These are phyloP conservation scores for Parmales sp. DNA, from an alignment of 108 stramenopile species.

Conservation along the genomic window DNA sequence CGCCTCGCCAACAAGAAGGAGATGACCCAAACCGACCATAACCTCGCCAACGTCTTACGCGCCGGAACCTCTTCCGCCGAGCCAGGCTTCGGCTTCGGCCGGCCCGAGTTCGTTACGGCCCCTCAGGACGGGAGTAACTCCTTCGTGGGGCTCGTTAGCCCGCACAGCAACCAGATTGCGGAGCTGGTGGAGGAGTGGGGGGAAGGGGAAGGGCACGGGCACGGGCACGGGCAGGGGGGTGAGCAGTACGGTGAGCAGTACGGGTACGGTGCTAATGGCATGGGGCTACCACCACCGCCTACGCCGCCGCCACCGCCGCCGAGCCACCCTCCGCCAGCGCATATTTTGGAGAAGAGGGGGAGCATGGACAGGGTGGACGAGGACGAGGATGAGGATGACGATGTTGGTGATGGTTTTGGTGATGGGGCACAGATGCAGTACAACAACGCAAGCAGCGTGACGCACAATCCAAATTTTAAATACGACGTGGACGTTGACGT, in stretches of 20 bases:
- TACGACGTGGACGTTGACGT: too few species aligned
- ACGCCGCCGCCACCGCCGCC: background rate
- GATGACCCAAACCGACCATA: background rate
- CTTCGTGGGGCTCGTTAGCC: background rate
- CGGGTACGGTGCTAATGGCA: background rate
- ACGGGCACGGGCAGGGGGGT: too few species aligned
- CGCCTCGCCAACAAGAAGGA: conserved; percentile 8
- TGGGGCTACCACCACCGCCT: background rate
- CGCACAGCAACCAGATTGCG: background rate
- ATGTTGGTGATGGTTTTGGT: background rate
- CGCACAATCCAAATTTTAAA: too few species aligned
- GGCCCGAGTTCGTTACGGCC: conserved; percentile 1
- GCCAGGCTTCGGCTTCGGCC: background rate
- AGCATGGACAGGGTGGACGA: background rate
- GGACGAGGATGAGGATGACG: background rate
- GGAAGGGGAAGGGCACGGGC: too few species aligned
- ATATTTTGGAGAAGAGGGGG: background rate
- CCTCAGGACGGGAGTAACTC: background rate
- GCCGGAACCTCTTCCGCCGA: background rate
- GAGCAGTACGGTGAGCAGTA: too few species aligned
- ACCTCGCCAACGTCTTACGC: background rate
- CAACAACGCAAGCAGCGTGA: too few species aligned
- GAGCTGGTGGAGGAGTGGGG: background rate
- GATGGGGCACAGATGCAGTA: too few species aligned
- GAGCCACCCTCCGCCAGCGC: background rate